Conservation (phyloP, 768 basidiomycete species). For the Gloeostereum incarnatum region DNA sequence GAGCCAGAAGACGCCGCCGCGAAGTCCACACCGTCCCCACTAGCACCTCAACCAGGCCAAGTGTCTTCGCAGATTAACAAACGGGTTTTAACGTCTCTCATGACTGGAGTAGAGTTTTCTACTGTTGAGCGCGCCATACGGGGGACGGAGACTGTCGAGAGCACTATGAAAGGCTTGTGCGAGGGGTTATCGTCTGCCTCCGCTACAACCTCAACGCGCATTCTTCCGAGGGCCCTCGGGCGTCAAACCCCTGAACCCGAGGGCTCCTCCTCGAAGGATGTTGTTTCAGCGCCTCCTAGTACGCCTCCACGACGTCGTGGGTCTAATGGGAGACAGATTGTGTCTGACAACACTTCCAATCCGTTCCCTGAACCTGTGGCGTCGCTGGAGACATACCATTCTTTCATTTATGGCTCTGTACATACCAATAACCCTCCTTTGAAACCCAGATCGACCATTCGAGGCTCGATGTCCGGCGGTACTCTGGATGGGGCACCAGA, state of each 20-base stretch:
- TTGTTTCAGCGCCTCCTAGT: slow-evolving; percentile 32
- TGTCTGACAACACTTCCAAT: slow-evolving; percentile 50
- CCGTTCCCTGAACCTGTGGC: slow-evolving; percentile 59
- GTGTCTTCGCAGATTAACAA: slow-evolving; percentile 59
- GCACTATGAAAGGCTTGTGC: slow-evolving; percentile 60
- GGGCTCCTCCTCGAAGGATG: slow-evolving; percentile 7
- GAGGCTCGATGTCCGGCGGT: no score
- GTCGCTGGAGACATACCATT: slow-evolving; percentile 50
- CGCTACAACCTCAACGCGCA: slow-evolving; percentile 7
- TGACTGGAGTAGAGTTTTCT: slow-evolving; percentile 74
- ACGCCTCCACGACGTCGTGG: slow-evolving; percentile 34
- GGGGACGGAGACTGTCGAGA: slow-evolving; percentile 65
- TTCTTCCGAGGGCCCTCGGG: slow-evolving; percentile 12
- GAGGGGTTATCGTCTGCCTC: slow-evolving; percentile 41
- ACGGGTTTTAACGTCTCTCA: slow-evolving; percentile 59
- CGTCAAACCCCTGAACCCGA: slow-evolving; percentile 34
- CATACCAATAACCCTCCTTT: slow-evolving; percentile 38
- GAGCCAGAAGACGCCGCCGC: not conserved
- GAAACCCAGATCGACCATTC: slow-evolving; percentile 8
- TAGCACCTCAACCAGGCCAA: slow-evolving; percentile 47
- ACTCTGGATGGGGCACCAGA: slow-evolving; percentile 10
- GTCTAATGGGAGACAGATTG: slow-evolving; percentile 13
- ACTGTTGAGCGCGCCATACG: slow-evolving; percentile 51
- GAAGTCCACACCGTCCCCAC: slow-evolving; percentile 19
- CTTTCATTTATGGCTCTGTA: slow-evolving; percentile 51